phyloP scores from a whole-genome alignment of 805 yeast genomes.

The Candida railenensis region DNA sequence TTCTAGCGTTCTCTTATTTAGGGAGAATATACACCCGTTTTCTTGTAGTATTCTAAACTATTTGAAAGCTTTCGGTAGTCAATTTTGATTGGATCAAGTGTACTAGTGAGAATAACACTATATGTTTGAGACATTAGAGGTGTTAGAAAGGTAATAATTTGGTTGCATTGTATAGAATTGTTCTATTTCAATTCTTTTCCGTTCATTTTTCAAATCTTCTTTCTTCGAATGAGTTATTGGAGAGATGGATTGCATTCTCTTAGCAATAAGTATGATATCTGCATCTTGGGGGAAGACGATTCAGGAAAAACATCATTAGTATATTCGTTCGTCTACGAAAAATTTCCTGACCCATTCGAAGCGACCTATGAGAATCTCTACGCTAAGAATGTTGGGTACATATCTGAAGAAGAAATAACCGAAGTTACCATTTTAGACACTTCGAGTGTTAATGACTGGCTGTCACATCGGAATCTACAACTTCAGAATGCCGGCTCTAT shows the following conservation, averaged over 20 bases:
- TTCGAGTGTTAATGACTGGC: slow-evolving; percentile 20
- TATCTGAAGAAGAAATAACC: slow-evolving; percentile 12
- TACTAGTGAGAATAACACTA: too few relatives aligned
- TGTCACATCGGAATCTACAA: slow-evolving; percentile 24
- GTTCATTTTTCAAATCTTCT: too few relatives aligned
- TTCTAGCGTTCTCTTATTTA: too few relatives aligned
- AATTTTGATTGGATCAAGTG: too few relatives aligned
- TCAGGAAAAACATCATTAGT: slow-evolving; percentile 29
- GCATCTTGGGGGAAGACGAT: slow-evolving; percentile 23
- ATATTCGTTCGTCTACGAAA: slow-evolving; percentile 19
- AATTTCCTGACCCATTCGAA: slow-evolving; percentile 18
- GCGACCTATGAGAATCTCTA: slow-evolving; percentile 24
- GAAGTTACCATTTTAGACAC: slow-evolving; percentile 35
- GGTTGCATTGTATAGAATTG: too few relatives aligned
- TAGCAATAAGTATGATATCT: slow-evolving; percentile 22
- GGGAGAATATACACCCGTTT: too few relatives aligned
- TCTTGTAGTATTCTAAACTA: too few relatives aligned
- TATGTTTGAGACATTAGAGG: too few relatives aligned
- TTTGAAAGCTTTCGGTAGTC: too few relatives aligned
- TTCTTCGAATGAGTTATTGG: neutral
- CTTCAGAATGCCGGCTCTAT: slow-evolving; percentile 28
- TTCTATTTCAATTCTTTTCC: too few relatives aligned
- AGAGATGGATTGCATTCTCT: slow-evolving; percentile 14
- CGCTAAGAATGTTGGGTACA: slow-evolving; percentile 15
- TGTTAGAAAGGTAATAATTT: too few relatives aligned